phyloP scores from a whole-genome alignment of 371 early-diverging fungal genomes.

The Mucor indicus region DNA sequence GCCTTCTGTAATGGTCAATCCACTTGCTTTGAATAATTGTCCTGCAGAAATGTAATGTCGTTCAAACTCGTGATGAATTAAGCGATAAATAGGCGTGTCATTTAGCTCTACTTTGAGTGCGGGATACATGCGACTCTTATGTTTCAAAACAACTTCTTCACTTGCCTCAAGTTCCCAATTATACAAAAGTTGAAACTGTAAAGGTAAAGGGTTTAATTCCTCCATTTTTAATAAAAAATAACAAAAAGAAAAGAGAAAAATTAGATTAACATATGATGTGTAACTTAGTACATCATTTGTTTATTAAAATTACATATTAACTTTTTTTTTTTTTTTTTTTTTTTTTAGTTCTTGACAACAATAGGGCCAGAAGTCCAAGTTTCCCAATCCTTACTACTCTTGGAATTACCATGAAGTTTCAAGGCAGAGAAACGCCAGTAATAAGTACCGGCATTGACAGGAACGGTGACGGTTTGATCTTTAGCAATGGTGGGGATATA shows the following conservation, averaged over 20 bases:
- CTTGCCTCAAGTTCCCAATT: conserved; percentile 25
- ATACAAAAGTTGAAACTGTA: conserved; percentile 37
- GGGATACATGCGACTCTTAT: conserved; percentile 33
- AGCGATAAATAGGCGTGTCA: conserved; percentile 29
- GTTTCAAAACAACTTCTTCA: conserved; percentile 12
- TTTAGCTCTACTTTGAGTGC: conserved; percentile 32
- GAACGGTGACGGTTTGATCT: conserved; percentile 8
- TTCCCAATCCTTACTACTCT: conserved; percentile 26
- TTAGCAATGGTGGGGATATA: conserved; percentile 15
- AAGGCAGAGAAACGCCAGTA: conserved; percentile 21
- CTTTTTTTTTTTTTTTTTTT: too few relatives aligned
- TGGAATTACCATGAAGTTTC: conserved; percentile 25
- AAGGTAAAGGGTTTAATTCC: neutral
- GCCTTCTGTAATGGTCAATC: conserved; percentile 41
- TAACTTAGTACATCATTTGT: too few relatives aligned
- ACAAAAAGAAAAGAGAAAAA: too few relatives aligned
- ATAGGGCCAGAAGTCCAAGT: conserved; percentile 22
- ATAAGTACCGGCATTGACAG: conserved; percentile 23
- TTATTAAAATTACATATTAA: too few relatives aligned
- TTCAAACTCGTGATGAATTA: conserved; percentile 35
- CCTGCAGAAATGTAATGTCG: conserved; percentile 38
- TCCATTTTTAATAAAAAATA: too few relatives aligned
- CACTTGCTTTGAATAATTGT: conserved; percentile 41
- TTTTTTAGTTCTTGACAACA: conserved; percentile 31
- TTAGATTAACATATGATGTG: too few relatives aligned